A percentile compares a stretch with the other conserved stretches of the same genome.
Conservation (phyloP, 2,329 filamentous ascomycete species). For the Colletotrichum tabaci region DNA sequence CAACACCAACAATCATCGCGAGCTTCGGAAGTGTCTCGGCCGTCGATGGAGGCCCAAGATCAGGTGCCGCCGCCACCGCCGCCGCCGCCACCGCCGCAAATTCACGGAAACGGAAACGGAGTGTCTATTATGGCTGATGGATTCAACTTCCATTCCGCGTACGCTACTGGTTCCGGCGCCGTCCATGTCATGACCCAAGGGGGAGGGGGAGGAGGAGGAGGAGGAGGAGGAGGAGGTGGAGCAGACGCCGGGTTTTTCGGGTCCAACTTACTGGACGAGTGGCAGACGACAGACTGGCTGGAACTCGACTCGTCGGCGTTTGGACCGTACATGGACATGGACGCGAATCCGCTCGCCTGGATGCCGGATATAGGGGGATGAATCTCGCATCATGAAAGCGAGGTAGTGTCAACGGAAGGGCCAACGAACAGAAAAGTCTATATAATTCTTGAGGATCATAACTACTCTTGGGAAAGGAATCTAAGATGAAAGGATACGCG, state of each 20-base stretch:
- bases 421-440: neutral
- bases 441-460: neutral
- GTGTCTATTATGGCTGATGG: neutral
- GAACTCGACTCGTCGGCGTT: conserved; percentile 47
- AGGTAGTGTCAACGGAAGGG: too few species aligned
- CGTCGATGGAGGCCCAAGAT: neutral
- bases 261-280: conserved; percentile 43
- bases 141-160: conserved; percentile 22
- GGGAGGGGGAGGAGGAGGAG: too few species aligned
- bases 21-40: neutral
- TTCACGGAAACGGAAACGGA: neutral
- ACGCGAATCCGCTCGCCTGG: conserved; percentile 35
- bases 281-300: conserved; percentile 51
- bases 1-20: neutral
- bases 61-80: neutral
- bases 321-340: conserved; percentile 42
- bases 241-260: conserved; percentile 19
- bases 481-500: neutral
- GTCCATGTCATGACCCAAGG: conserved; percentile 29
- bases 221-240: too few species aligned
- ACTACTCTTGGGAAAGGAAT: too few species aligned
- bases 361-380: conserved; percentile 38
- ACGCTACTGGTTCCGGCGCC: conserved; percentile 8
- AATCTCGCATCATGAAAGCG: neutral
- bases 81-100: conserved; percentile 3